Evolutionary conservation across 2,329 filamentous ascomycete genomes (phyloP), one percentile per base, ranked within the genome.

Genomic region (Penicillium sp.): DNA sequence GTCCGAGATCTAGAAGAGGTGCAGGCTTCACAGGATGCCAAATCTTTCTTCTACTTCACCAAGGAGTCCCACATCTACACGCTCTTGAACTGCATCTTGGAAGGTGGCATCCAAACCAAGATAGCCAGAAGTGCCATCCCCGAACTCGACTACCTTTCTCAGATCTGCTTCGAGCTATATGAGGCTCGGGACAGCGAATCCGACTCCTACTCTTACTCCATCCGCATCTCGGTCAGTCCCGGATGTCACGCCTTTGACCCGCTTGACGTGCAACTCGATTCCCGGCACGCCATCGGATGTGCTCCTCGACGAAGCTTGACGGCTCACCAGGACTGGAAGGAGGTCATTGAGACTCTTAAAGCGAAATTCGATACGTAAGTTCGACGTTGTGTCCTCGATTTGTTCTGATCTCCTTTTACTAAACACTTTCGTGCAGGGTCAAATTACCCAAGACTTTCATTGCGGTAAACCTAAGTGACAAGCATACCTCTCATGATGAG

Each of bases 1-100:
- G 93, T 99, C 6, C 87, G 91, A 64, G 92, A 99, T 63, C 79
- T 99, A 2, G 95, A 99, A 73, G 91, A 97, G 71, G 89, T 97
- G 71, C 93, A 99, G 72, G 92, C 93, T 3, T 95, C 89, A 0
- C 86, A 92, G 45, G 88, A 95, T 58, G 90, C 91, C 37, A 96
- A 96, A 67, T 92, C 87, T 1, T 97, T 97, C 76, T 89, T 97
- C 72, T 99, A 99, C 75, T 99, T 99, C 71, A 99, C 93, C 56
- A 99, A 99, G 71, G 93, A 99, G 72, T 95, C 89, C 0, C 93
- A 99, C 69, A 96, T 99, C 56, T 99, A 99, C 74, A 99, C 93
- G 4, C 80, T 99, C 4, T 81, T 99, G 50, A 99, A 99, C 70
- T 97, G 92, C 69, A 97, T 99, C 60, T 81, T 99, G 22, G 93